phyloP scores from a whole-genome alignment of 352 stramenopile genomes.

The Phytophthora constricta region DNA sequence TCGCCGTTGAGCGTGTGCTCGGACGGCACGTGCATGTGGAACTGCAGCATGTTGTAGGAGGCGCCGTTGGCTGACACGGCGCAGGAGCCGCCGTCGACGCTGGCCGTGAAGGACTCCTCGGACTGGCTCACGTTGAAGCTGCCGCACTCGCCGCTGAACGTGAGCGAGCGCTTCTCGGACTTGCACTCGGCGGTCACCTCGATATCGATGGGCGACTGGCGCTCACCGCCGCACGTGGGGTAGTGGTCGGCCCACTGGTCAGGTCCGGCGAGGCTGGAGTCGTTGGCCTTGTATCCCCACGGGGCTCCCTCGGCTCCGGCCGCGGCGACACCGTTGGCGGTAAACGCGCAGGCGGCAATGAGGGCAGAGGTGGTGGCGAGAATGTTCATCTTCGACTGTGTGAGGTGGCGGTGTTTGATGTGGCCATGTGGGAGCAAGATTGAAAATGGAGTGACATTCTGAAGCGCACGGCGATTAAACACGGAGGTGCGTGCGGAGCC shows the following conservation, averaged over 20 bases:
- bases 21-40: conserved; percentile 4
- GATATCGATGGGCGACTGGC: conserved; percentile 27
- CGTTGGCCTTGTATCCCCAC: conserved; percentile 2
- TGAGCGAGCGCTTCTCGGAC: neutral
- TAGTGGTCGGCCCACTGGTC: conserved; percentile 16
- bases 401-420: neutral
- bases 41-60: conserved; percentile 9
- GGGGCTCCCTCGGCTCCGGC: neutral
- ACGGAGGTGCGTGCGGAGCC: too few relatives aligned
- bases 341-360: conserved; percentile 1
- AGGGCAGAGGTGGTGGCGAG: neutral
- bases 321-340: neutral
- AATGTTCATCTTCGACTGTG: conserved; percentile 9
- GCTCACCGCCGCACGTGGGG: conserved; percentile 10
- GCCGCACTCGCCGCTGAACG: conserved; percentile 12
- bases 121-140: conserved; percentile 16
- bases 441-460: neutral
- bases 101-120: conserved; percentile 16
- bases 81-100: conserved; percentile 12
- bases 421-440: neutral
- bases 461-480: too few relatives aligned
- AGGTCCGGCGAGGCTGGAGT: conserved; percentile 1
- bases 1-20: conserved; percentile 3
- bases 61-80: neutral
- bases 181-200: conserved; percentile 9